These are phyloP conservation scores for Suhomyces maxii DNA, from an alignment of 1,139 yeast species.

Conservation along the genomic window DNA sequence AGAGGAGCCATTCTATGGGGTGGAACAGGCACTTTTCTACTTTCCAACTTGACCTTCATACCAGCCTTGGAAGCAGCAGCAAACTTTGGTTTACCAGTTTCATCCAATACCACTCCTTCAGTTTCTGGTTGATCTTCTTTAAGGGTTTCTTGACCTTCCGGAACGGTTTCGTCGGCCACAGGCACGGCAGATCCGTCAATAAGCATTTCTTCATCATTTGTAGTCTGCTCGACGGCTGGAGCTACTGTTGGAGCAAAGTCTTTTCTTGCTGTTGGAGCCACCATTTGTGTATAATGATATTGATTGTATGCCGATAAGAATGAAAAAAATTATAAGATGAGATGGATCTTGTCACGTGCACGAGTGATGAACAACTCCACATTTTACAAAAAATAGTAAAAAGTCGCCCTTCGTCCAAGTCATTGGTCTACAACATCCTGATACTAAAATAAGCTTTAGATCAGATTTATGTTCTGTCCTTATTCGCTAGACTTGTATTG, in stretches of 20 bases:
- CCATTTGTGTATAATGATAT: slow-evolving; percentile 40
- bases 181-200: slow-evolving; percentile 60
- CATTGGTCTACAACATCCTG: no score
- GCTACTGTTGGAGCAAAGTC: slow-evolving; percentile 10
- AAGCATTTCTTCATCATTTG: slow-evolving; percentile 48
- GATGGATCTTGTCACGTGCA: slow-evolving; percentile 8
- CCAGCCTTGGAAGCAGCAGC: slow-evolving; percentile 67
- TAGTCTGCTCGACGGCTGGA: slow-evolving; percentile 12
- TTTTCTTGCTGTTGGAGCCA: slow-evolving; percentile 70
- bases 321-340: slow-evolving; percentile 8
- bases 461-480: no score
- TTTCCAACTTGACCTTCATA: slow-evolving; percentile 75
- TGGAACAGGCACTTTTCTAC: slow-evolving; percentile 89
- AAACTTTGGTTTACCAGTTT: slow-evolving; percentile 87
- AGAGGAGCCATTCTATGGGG: slow-evolving; percentile 96
- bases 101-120: slow-evolving; percentile 71
- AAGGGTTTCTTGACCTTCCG: slow-evolving; percentile 16
- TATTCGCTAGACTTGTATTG: no score
- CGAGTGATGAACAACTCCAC: not conserved
- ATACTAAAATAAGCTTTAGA: no score
- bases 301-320: not conserved
- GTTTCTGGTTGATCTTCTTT: slow-evolving; percentile 27
- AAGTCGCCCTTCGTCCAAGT: no score
- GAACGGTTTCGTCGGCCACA: slow-evolving; percentile 17
- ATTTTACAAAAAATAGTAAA: no score